These are phyloP conservation scores for Filosporella fistucella DNA, from an alignment of 495 filamentous ascomycete genomes.

Conservation along the genomic window DNA sequence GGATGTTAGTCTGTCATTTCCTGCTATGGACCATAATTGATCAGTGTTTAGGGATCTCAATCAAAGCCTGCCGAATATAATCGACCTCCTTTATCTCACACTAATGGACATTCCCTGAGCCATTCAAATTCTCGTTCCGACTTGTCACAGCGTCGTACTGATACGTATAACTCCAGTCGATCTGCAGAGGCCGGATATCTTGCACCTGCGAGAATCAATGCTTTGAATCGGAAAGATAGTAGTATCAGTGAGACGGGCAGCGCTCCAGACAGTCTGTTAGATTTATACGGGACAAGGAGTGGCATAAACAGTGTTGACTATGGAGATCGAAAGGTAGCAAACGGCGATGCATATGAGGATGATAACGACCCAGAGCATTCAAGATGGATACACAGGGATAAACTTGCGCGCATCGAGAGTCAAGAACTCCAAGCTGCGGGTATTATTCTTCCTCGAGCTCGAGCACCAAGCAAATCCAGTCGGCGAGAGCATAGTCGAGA, in stretches of 20 bases:
- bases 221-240: slow-evolving; percentile 35
- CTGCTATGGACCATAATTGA: background rate
- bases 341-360: slow-evolving; percentile 13
- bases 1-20: slow-evolving; percentile 22
- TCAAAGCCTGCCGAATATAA: slow-evolving; percentile 14
- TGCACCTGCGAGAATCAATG: slow-evolving; percentile 24
- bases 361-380: slow-evolving; percentile 49
- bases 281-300: slow-evolving; percentile 39
- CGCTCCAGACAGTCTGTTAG: slow-evolving; percentile 51
- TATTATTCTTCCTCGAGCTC: slow-evolving; percentile 61
- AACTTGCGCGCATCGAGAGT: slow-evolving; percentile 88
- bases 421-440: slow-evolving; percentile 88
- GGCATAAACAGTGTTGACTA: slow-evolving; percentile 28
- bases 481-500: slow-evolving; percentile 51
- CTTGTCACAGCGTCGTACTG: slow-evolving; percentile 8
- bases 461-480: slow-evolving; percentile 54
- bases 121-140: slow-evolving; percentile 19
- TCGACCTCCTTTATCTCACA: slow-evolving; percentile 19
- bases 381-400: slow-evolving; percentile 95
- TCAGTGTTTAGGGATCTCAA: background rate
- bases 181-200: slow-evolving; percentile 14
- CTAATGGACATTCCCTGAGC: slow-evolving; percentile 18
- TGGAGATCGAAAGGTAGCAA: slow-evolving; percentile 21
- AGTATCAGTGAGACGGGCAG: slow-evolving; percentile 50
- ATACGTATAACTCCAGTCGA: slow-evolving; percentile 6